phyloP scores from a whole-genome alignment of 1,284 basidiomycete genomes.

The Marasmius sp. region DNA sequence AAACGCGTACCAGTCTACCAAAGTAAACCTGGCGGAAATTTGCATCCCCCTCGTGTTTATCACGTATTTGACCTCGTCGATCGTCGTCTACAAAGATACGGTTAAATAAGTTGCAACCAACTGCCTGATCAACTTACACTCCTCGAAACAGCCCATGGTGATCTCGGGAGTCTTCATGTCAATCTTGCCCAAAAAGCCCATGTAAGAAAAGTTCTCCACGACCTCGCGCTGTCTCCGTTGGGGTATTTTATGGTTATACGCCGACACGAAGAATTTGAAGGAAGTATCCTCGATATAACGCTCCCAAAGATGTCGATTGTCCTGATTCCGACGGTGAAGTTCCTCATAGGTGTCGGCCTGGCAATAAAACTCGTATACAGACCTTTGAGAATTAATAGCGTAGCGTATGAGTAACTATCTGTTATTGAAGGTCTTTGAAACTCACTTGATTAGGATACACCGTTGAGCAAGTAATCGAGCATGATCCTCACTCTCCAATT shows the following conservation, averaged over 20 bases:
- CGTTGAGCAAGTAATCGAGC: constrained; percentile 73
- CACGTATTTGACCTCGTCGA: constrained; percentile 40
- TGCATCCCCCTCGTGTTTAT: constrained; percentile 63
- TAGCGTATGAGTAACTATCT: constrained; percentile 11
- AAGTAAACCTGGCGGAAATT: constrained; percentile 75
- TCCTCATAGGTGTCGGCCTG: constrained; percentile 67
- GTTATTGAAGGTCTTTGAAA: constrained; percentile 9
- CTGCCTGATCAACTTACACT: constrained; percentile 59
- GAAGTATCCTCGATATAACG: constrained; percentile 64
- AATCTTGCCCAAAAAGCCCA: constrained; percentile 82
- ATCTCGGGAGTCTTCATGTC: constrained; percentile 84
- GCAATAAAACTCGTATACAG: constrained; percentile 76
- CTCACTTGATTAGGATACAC: constrained; percentile 84
- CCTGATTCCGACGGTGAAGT: constrained; percentile 61
- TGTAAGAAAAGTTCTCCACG: constrained; percentile 84
- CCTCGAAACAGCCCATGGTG: constrained; percentile 83
- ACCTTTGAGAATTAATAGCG: constrained; percentile 44
- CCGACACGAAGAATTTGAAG: constrained; percentile 81
- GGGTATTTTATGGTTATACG: constrained; percentile 76
- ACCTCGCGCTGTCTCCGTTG: constrained; percentile 64
- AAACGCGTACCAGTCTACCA: constrained; percentile 77
- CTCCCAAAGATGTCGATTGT: constrained; percentile 53
- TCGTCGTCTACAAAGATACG: constrained; percentile 43
- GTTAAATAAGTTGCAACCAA: background rate
- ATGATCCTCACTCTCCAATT: constrained; percentile 71